Evolutionary conservation across 176 grass and related monocot species (phyloP).

Genomic region (Oryza rufipogon): DNA sequence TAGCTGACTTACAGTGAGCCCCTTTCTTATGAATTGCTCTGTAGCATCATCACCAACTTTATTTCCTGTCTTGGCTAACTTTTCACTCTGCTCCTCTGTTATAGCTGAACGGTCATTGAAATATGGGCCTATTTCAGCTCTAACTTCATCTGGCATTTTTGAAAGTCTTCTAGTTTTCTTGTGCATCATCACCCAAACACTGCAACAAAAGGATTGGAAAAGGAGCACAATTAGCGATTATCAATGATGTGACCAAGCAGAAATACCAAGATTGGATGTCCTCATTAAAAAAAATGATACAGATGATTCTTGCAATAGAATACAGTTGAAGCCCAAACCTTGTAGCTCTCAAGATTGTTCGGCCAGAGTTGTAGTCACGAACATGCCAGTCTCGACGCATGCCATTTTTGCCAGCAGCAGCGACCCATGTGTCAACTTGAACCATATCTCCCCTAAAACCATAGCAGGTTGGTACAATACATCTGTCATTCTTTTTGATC

Average conservation of each 20-base stretch:
- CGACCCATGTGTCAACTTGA: constrained; percentile 97
- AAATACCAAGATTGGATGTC: not conserved
- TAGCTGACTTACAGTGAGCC: constrained; percentile 81
- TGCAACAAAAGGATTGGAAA: constrained; percentile 38
- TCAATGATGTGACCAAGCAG: constrained; percentile 8
- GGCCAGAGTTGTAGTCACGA: constrained; percentile 72
- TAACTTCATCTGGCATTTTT: constrained; percentile 93
- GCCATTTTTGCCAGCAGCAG: constrained; percentile 92
- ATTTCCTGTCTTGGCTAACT: constrained; percentile 62
- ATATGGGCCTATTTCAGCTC: constrained; percentile 88
- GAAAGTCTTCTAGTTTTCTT: constrained; percentile 89
- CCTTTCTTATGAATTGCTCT: constrained; percentile 72
- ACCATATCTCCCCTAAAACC: constrained; percentile 88
- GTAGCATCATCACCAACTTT: constrained; percentile 43
- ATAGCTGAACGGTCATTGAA: constrained; percentile 72
- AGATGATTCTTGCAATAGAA: constrained; percentile 1
- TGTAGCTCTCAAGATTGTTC: constrained; percentile 87
- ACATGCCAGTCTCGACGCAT: constrained; percentile 99
- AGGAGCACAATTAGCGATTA: not conserved
- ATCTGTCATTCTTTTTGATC: not conserved
- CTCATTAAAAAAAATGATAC: not conserved
- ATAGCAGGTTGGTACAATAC: not conserved
- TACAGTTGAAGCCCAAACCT: constrained; percentile 55
- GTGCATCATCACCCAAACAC: constrained; percentile 99
- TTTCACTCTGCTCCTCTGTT: constrained; percentile 71